phyloP scores from a whole-genome alignment of 257 asterid species.

The Nicotiana tabacum region DNA sequence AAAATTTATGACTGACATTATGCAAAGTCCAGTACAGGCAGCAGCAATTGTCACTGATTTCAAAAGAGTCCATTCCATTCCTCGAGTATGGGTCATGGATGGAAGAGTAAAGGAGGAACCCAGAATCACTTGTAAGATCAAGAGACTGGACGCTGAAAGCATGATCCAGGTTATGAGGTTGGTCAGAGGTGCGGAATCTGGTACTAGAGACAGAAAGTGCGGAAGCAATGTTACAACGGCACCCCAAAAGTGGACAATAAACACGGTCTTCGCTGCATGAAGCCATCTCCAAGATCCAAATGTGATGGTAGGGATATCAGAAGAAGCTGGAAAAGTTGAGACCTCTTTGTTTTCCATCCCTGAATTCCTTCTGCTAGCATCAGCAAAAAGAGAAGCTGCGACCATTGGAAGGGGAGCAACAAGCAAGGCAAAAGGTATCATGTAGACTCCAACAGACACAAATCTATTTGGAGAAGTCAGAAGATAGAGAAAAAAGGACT shows the following conservation, averaged over 20 bases:
- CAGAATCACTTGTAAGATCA: slow-evolving; percentile 29
- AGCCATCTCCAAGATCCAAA: slow-evolving; percentile 86
- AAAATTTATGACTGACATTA: slow-evolving; percentile 88
- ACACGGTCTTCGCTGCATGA: slow-evolving; percentile 62
- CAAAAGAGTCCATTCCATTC: slow-evolving; percentile 60
- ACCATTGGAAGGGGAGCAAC: slow-evolving; percentile 86
- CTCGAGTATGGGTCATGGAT: slow-evolving; percentile 19
- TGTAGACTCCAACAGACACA: slow-evolving; percentile 88
- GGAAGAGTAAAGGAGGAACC: slow-evolving; percentile 29
- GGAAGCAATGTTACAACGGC: slow-evolving; percentile 63
- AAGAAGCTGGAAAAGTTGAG: slow-evolving; percentile 21
- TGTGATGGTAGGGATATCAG: slow-evolving; percentile 26
- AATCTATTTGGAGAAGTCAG: slow-evolving; percentile 74
- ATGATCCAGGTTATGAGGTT: slow-evolving; percentile 47
- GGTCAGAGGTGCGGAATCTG: slow-evolving; percentile 39
- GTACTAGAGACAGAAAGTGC: slow-evolving; percentile 39
- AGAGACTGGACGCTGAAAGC: slow-evolving; percentile 45
- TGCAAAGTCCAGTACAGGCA: slow-evolving; percentile 77
- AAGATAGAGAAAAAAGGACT: slow-evolving; percentile 86
- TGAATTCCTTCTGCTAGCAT: slow-evolving; percentile 29
- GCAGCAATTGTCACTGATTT: slow-evolving; percentile 75
- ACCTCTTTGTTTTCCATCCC: slow-evolving; percentile 18
- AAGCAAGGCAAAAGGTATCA: slow-evolving; percentile 86
- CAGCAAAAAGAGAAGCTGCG: slow-evolving; percentile 74
- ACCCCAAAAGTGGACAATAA: slow-evolving; percentile 76